These are phyloP conservation scores for Eimeria praecox DNA, from an alignment of 169 alveolate species.

Conservation along the genomic window DNA sequence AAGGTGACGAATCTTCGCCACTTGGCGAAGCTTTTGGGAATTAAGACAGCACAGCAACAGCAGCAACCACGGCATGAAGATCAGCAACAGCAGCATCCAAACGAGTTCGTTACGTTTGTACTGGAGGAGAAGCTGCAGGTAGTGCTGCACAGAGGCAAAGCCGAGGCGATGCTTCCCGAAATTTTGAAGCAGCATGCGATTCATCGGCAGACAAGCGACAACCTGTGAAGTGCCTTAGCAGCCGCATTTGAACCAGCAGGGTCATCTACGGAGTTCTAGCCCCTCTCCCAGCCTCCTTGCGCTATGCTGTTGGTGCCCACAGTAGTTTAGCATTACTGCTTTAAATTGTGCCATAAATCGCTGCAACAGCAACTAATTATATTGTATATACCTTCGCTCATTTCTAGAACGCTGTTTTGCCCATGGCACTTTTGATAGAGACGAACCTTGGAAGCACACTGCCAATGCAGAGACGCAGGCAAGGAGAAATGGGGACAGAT, in stretches of 20 bases:
- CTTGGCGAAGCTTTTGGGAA: constrained; percentile 72
- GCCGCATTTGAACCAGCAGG: neutral
- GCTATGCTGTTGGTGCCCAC: neutral
- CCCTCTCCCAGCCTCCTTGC: neutral
- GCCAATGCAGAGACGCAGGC: neutral
- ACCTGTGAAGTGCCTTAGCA: neutral
- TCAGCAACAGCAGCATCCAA: neutral
- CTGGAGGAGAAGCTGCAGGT: constrained; percentile 78
- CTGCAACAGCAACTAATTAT: neutral
- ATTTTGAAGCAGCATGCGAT: constrained; percentile 82
- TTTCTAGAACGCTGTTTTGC: neutral
- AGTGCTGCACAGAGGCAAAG: constrained; percentile 76
- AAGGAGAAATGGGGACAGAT: neutral
- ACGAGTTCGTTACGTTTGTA: constrained; percentile 69
- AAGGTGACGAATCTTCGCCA: constrained; percentile 77
- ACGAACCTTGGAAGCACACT: neutral
- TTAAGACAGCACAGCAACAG: constrained; percentile 24
- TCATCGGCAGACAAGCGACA: constrained; percentile 73
- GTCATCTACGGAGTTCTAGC: neutral
- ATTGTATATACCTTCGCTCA: neutral
- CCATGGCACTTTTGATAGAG: neutral
- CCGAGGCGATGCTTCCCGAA: constrained; percentile 75
- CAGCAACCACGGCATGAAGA: constrained; percentile 1
- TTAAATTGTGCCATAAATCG: neutral
- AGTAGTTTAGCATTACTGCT: neutral